phyloP scores from a whole-genome alignment of 225 moss, liverwort and hornwort genomes.

The Bryum argenteum region DNA sequence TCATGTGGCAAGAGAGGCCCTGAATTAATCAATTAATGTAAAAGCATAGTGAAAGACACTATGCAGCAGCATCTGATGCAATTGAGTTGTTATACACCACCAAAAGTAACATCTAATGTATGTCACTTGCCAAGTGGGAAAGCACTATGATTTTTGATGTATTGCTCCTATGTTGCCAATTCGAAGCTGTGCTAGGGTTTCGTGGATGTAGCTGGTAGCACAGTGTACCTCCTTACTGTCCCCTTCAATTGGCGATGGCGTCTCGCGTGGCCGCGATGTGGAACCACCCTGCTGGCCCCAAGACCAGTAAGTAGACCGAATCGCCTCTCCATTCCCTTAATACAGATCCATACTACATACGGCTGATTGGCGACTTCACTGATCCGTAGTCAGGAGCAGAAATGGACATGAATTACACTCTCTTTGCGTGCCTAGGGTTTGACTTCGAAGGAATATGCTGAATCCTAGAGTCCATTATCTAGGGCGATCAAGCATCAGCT shows the following conservation, averaged over 20 bases:
- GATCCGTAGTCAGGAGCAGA: too few species aligned
- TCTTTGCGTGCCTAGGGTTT: conserved; percentile 19
- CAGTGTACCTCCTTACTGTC: conserved; percentile 1
- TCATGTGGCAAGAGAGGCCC: too few species aligned
- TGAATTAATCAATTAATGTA: too few species aligned
- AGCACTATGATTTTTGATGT: too few species aligned
- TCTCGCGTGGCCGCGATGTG: conserved; percentile 46
- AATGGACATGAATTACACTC: too few species aligned
- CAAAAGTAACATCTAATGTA: too few species aligned
- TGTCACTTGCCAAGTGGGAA: too few species aligned
- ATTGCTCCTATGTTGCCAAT: too few species aligned
- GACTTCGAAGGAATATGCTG: not conserved
- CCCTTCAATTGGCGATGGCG: conserved; percentile 37
- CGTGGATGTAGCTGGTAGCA: conserved; percentile 29
- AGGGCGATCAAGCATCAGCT: not conserved
- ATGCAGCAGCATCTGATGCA: too few species aligned
- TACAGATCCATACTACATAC: not conserved
- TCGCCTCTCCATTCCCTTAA: not conserved
- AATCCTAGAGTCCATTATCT: not conserved
- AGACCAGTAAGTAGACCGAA: conserved; percentile 51
- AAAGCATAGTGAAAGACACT: too few species aligned
- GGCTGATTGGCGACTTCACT: too few species aligned
- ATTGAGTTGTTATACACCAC: too few species aligned
- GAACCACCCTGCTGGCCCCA: conserved; percentile 72
- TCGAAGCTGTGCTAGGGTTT: conserved; percentile 32